These are phyloP conservation scores for Plasmodium vinckei DNA, from an alignment of 169 alveolate genomes.

Conservation along the genomic window DNA sequence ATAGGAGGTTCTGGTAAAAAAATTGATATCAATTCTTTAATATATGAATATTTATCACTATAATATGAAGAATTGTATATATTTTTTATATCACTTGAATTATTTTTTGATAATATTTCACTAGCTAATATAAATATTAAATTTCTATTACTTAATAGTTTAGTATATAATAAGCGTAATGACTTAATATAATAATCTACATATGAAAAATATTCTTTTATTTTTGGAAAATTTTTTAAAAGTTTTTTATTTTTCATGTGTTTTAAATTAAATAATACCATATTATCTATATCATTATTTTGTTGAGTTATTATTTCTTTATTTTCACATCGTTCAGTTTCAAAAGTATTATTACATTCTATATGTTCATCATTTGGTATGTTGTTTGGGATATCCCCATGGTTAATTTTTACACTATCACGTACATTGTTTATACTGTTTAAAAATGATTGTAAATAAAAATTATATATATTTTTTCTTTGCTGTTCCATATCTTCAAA, in stretches of 20 bases:
- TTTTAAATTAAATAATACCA: conserved; percentile 20
- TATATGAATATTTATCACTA: conserved; percentile 35
- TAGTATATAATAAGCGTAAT: conserved; percentile 45
- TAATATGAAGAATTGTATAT: not conserved
- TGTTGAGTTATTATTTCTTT: conserved; percentile 21
- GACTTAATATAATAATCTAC: conserved; percentile 56
- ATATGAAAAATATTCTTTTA: conserved; percentile 51
- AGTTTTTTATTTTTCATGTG: conserved; percentile 19
- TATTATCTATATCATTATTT: too few species aligned
- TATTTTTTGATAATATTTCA: conserved; percentile 37
- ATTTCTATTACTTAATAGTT: conserved; percentile 47
- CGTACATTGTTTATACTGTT: not conserved
- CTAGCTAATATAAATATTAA: conserved; percentile 57
- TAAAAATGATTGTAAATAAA: conserved; percentile 63
- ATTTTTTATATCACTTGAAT: not conserved
- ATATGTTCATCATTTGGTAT: not conserved
- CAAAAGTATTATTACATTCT: too few species aligned
- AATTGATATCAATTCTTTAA: conserved; percentile 37
- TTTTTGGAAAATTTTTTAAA: conserved; percentile 25
- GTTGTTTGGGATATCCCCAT: not conserved
- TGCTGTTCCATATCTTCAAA: not conserved
- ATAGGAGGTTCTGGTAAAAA: conserved; percentile 73
- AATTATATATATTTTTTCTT: conserved; percentile 23
- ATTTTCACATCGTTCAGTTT: not conserved
- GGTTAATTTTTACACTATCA: not conserved